Base-by-base conservation (phyloP, 371 early-diverging fungal genomes). In the Mucor lusitanicus region DNA sequence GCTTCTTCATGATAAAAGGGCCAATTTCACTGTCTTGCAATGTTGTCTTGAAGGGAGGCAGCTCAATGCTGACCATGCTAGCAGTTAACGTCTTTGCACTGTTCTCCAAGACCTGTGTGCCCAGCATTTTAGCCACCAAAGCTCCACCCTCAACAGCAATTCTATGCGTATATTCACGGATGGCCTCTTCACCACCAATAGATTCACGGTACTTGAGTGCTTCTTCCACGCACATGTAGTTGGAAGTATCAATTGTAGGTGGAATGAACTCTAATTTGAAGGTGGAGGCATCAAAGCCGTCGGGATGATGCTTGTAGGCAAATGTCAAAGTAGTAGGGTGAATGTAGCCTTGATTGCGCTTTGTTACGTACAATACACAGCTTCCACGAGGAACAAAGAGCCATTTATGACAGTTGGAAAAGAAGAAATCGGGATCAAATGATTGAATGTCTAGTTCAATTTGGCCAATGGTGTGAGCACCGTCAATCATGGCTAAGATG, bases 381-480 rank as follows among this genome's bases (percentile, higher is more conserved):
- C 81, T 76, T 4, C 90, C 87, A 19, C 91, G 83, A 23, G 85
- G 82, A 19, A 82, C 74, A 63, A 76, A 91, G 19, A 88, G 67
- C 94, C 94, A 93, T 76, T 92, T 92, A 73, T 93, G 93, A 35
- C 82, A 79, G 64, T 90, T 92, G 35, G 87, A 82, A n/a, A 87
- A 80, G 53, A 89, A 90, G 68, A 86, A 93, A 70, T 93, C 94
- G 0, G 91, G 78, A 50, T 84, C 75, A 7, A 80, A 44, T 17
- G 72, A 78, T 4, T 68, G 63, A 28, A 93, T 59, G 61, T 90
- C 70, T n/a, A 93, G 64, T 6, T 81, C 85, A 11, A 92, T 80
- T 63, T 92, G 91, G 25, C 92, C 81, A 33, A 67, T 27, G 56
- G 86, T 78, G 67, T 93, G 92, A 0, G 92, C 92, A 39, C 87